These are phyloP conservation scores for Aspergillus ellipticus DNA, from an alignment of 495 filamentous ascomycete genomes.

Conservation along the genomic window DNA sequence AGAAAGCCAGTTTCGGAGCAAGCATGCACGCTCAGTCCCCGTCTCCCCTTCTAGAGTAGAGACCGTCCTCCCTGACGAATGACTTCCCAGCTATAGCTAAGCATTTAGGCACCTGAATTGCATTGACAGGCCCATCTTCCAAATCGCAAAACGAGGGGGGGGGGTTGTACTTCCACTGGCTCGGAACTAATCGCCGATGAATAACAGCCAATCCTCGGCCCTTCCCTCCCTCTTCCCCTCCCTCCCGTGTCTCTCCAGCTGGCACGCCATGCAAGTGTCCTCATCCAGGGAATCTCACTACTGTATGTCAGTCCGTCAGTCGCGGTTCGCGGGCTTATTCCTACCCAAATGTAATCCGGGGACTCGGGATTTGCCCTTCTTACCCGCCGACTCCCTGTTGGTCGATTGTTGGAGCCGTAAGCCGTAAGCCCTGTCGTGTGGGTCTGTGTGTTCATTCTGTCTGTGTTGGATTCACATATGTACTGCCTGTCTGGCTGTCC, in stretches of 20 bases:
- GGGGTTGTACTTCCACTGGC: too few relatives aligned
- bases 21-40: not conserved
- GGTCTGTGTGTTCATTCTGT: not conserved
- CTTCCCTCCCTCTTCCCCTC: not conserved
- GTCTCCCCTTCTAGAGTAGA: not conserved
- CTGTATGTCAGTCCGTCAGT: too few relatives aligned
- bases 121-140: not conserved
- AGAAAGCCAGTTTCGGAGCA: not conserved
- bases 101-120: not conserved
- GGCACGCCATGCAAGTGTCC: too few relatives aligned
- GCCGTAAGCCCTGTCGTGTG: not conserved
- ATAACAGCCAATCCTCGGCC: not conserved
- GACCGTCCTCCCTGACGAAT: not conserved
- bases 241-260: too few relatives aligned
- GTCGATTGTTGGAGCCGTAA: too few relatives aligned
- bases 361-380: too few relatives aligned
- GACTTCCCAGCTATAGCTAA: not conserved
- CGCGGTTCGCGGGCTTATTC: too few relatives aligned
- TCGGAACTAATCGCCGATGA: not conserved
- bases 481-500: too few relatives aligned
- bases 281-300: too few relatives aligned
- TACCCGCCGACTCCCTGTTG: too few relatives aligned
- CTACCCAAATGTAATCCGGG: too few relatives aligned
- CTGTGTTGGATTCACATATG: not conserved
- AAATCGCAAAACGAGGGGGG: too few relatives aligned